Conservation (phyloP, 306 rosid species). For the Quercus mongolica region DNA sequence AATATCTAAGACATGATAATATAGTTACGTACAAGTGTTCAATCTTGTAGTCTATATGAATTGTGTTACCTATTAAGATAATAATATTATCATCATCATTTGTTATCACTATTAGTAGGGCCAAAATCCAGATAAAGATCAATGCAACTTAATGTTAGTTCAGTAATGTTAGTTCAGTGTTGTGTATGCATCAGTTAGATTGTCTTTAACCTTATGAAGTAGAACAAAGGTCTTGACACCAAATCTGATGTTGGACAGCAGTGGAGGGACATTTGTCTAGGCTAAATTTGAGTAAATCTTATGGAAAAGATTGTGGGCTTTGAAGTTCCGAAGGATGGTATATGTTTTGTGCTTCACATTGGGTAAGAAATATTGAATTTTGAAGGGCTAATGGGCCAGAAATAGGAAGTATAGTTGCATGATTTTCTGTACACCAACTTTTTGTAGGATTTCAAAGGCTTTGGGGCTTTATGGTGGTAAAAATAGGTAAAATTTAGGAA, state of each 20-base stretch:
- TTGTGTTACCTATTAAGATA: neutral
- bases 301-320: neutral
- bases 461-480: neutral
- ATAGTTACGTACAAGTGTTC: neutral
- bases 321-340: neutral
- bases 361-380: neutral
- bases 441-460: neutral
- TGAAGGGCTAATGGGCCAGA: neutral
- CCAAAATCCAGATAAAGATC: neutral
- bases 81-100: neutral
- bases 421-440: neutral
- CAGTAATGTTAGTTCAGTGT: neutral
- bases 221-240: neutral
- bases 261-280: neutral
- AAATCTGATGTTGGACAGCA: neutral
- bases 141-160: neutral
- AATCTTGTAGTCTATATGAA: neutral
- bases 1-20: too few relatives aligned
- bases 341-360: neutral
- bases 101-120: neutral
- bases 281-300: neutral
- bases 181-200: neutral
- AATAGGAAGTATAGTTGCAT: neutral
- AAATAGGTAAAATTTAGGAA: neutral
- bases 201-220: neutral